Conservation (phyloP, 164 flowering plant genomes). For the Magnolia kwangsiensis region DNA sequence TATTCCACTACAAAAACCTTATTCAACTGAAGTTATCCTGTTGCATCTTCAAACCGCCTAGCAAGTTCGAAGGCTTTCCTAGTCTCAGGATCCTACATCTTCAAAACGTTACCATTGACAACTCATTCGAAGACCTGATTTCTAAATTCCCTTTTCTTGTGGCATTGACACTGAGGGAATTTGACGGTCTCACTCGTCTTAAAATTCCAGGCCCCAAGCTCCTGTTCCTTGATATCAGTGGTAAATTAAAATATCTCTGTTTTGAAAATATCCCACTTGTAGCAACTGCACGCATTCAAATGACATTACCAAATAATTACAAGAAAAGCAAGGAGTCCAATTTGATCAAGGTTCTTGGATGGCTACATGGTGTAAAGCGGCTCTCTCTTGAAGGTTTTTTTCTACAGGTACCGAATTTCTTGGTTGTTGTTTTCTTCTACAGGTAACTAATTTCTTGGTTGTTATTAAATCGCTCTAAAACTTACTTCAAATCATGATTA, state of each 20-base stretch:
- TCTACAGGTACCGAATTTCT: too few relatives aligned
- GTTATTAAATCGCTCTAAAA: too few relatives aligned
- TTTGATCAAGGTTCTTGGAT: too few relatives aligned
- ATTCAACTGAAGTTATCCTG: constrained; percentile 47
- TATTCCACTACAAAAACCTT: constrained; percentile 46
- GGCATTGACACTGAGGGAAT: constrained; percentile 5
- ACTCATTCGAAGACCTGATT: constrained; percentile 29
- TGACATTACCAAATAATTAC: too few relatives aligned
- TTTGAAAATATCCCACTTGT: too few relatives aligned
- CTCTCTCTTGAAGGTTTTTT: too few relatives aligned
- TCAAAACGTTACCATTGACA: constrained; percentile 42
- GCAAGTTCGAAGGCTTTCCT: constrained; percentile 45
- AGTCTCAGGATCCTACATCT: constrained; percentile 46
- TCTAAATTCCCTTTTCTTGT: constrained; percentile 12
- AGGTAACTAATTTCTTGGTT: too few relatives aligned
- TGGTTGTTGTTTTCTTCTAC: too few relatives aligned
- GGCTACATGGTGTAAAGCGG: too few relatives aligned
- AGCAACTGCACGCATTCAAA: neutral
- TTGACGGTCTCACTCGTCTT: constrained; percentile 6
- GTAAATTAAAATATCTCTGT: neutral
- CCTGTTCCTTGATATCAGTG: constrained; percentile 9
- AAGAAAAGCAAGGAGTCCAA: too few relatives aligned
- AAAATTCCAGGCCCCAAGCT: constrained; percentile 11
- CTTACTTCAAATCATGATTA: too few relatives aligned
- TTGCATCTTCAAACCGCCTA: constrained; percentile 57